phyloP scores from a whole-genome alignment of 441 rosid genomes.

The Pelargonium australe region DNA sequence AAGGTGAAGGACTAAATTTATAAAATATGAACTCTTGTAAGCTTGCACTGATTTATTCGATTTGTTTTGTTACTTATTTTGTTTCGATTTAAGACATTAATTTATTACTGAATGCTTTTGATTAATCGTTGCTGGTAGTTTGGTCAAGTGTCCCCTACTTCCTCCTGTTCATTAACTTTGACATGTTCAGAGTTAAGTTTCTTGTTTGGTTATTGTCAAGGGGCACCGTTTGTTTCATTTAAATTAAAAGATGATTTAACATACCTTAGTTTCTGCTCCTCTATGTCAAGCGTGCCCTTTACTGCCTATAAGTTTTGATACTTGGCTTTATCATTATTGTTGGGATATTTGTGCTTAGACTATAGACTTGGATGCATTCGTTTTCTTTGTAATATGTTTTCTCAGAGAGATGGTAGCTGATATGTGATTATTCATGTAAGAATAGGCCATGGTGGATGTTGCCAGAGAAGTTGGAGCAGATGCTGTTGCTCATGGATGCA shows the following conservation, averaged over 20 bases:
- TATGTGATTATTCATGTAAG: constrained; percentile 9
- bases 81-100: neutral
- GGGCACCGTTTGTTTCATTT: neutral
- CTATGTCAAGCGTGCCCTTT: neutral
- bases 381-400: neutral
- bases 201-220: constrained; percentile 1
- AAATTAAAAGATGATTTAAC: neutral
- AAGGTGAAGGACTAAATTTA: constrained; percentile 42
- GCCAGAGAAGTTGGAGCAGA: constrained; percentile 97
- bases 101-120: neutral
- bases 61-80: neutral
- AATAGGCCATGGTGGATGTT: constrained; percentile 95
- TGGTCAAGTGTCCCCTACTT: neutral
- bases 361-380: neutral
- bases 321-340: neutral
- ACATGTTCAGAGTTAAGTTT: neutral
- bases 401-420: neutral
- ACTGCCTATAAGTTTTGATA: neutral
- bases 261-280: neutral
- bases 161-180: neutral
- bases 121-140: neutral
- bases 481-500: constrained; percentile 93
- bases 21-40: neutral
- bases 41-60: neutral
- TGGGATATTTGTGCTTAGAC: neutral